These are phyloP conservation scores for Blattamonas nauphoetae DNA, from an alignment of 78 protist species.

Conservation along the genomic window DNA sequence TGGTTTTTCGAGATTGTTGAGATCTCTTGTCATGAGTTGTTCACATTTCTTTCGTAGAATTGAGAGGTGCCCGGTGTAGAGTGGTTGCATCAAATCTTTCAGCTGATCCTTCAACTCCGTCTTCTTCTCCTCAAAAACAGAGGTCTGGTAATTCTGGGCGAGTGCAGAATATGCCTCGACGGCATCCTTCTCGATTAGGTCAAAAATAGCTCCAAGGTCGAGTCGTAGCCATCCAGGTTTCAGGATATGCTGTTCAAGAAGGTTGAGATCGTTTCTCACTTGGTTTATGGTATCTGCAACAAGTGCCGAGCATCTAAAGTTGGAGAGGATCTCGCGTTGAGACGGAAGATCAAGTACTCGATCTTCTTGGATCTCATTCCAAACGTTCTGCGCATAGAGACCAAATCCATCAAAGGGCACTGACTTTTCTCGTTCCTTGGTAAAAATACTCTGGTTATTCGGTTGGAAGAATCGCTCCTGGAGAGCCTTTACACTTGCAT, in stretches of 20 bases:
- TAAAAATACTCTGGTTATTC: background rate
- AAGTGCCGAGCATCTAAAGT: background rate
- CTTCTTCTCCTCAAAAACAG: background rate
- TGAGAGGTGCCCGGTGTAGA: background rate
- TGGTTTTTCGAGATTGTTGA: too few species aligned
- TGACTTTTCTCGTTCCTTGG: background rate
- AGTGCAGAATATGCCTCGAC: background rate
- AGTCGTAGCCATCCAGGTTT: background rate
- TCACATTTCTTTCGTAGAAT: background rate
- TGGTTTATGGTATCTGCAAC: background rate
- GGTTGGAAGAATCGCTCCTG: background rate
- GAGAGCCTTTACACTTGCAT: background rate
- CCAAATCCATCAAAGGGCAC: background rate
- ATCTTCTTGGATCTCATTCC: background rate
- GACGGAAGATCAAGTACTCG: slow-evolving; percentile 2
- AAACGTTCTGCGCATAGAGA: background rate
- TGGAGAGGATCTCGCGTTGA: slow-evolving; percentile 10
- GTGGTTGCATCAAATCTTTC: background rate
- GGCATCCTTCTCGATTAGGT: background rate
- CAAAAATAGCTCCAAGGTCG: background rate
- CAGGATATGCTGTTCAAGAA: background rate
- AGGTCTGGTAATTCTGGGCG: background rate
- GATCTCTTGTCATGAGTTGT: too few species aligned
- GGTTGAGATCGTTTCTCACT: background rate
- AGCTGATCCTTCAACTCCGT: background rate